Percentiles rank a stretch among this genome's conserved stretches.
Conservation (phyloP, 2,329 filamentous ascomycete species). For the Diaporthe destruens region DNA sequence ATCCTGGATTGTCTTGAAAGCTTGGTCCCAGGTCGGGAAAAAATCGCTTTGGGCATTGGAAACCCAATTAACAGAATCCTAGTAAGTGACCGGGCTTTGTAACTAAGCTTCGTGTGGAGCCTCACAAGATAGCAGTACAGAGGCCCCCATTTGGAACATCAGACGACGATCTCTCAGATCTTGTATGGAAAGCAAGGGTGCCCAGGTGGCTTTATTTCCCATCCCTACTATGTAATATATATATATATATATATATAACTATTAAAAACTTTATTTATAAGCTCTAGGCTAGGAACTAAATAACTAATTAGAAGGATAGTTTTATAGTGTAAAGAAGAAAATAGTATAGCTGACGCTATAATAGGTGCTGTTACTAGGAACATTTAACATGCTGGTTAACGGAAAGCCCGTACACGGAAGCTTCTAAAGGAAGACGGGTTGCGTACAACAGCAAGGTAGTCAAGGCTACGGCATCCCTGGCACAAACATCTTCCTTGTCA, state of each 20-base stretch:
- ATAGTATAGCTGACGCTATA: constrained; percentile 48
- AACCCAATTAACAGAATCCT: too few species aligned
- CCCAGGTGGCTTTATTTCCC: too few species aligned
- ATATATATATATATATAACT: too few species aligned
- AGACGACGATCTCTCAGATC: neutral
- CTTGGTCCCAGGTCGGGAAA: too few species aligned
- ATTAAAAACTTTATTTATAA: too few species aligned
- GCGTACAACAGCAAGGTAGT: constrained; percentile 74
- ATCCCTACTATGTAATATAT: too few species aligned
- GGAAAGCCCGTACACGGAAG: constrained; percentile 65
- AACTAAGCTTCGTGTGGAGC: neutral
- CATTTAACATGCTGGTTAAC: constrained; percentile 70
- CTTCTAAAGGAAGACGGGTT: constrained; percentile 75
- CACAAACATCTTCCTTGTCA: too few species aligned
- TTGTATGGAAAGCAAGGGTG: neutral
- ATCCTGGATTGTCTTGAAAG: too few species aligned
- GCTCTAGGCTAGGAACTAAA: too few species aligned
- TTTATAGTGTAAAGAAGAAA: too few species aligned
- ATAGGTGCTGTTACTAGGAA: constrained; percentile 73
- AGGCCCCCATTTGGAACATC: neutral
- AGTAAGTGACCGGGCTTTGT: neutral
- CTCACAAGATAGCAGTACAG: neutral
- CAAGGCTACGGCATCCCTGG: neutral
- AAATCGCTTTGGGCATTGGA: neutral
- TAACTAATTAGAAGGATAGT: too few species aligned